phyloP scores from a whole-genome alignment of 208 protist species.

The Trypanosoma mega region DNA sequence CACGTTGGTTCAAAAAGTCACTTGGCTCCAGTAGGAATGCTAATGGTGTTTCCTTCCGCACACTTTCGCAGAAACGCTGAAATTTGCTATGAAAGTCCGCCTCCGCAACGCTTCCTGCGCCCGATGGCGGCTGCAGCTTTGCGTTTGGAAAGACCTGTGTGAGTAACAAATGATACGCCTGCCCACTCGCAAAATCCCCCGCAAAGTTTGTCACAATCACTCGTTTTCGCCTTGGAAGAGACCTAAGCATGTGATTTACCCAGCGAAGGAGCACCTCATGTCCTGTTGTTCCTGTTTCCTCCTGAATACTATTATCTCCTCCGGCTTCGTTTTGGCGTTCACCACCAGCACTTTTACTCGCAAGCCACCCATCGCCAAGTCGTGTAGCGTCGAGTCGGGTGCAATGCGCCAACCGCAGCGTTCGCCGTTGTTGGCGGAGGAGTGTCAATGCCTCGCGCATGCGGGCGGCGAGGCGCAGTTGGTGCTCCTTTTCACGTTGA shows the following conservation, averaged over 20 bases:
- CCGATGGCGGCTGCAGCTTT: conserved; percentile 16
- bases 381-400: conserved; percentile 18
- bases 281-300: neutral
- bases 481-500: conserved; percentile 50
- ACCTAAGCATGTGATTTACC: conserved; percentile 53
- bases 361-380: conserved; percentile 15
- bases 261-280: conserved; percentile 49
- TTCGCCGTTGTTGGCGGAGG: conserved; percentile 34
- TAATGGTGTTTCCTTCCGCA: conserved; percentile 33
- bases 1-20: conserved; percentile 60
- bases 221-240: conserved; percentile 3
- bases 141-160: conserved; percentile 52
- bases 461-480: conserved; percentile 35
- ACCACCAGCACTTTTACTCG: conserved; percentile 1
- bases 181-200: conserved; percentile 65
- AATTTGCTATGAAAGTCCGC: conserved; percentile 38
- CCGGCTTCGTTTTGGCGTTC: conserved; percentile 11
- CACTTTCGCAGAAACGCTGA: conserved; percentile 44
- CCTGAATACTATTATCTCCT: conserved; percentile 8
- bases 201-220: conserved; percentile 48
- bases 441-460: conserved; percentile 33
- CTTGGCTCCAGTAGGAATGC: conserved; percentile 39
- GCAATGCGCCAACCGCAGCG: conserved; percentile 13
- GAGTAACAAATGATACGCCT: conserved; percentile 54
- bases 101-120: conserved; percentile 4